A percentile compares a stretch with the other conserved stretches of the same genome.
phyloP scores from a whole-genome alignment of 2,329 filamentous ascomycete genomes.

The Penicillium capsulatum region DNA sequence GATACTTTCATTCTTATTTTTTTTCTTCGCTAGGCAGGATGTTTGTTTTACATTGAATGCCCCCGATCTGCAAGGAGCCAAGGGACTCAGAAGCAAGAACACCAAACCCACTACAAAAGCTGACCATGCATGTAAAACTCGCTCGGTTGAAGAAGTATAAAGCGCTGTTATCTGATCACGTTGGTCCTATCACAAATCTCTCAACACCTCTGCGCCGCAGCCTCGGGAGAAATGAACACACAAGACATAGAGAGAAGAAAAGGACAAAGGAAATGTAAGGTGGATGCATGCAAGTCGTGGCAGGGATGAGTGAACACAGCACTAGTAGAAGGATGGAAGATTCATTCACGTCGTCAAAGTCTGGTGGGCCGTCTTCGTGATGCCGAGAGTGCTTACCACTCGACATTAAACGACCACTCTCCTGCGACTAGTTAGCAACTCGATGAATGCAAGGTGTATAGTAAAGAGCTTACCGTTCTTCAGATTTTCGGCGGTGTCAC shows the following conservation, averaged over 20 bases:
- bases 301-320: neutral
- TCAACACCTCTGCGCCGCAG: conserved; percentile 17
- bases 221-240: no score
- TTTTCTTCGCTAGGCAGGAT: no score
- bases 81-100: neutral
- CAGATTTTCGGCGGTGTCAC: conserved; percentile 88
- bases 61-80: no score
- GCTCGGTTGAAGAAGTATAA: conserved; percentile 9
- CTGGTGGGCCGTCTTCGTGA: conserved; percentile 13
- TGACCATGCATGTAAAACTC: conserved; percentile 1
- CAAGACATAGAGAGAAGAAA: conserved; percentile 1
- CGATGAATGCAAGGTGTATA: neutral
- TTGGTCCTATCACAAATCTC: conserved; percentile 5
- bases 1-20: no score
- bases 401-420: conserved; percentile 46
- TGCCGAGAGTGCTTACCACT: conserved; percentile 29
- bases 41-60: no score
- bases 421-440: conserved; percentile 23
- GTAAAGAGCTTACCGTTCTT: conserved; percentile 65
- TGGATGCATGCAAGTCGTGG: neutral
- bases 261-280: neutral
- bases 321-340: neutral
- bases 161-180: conserved; percentile 10
- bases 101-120: neutral
- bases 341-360: conserved; percentile 19